phyloP scores from a whole-genome alignment of 2,329 filamentous ascomycete species.

The Cladosporium halotolerans region DNA sequence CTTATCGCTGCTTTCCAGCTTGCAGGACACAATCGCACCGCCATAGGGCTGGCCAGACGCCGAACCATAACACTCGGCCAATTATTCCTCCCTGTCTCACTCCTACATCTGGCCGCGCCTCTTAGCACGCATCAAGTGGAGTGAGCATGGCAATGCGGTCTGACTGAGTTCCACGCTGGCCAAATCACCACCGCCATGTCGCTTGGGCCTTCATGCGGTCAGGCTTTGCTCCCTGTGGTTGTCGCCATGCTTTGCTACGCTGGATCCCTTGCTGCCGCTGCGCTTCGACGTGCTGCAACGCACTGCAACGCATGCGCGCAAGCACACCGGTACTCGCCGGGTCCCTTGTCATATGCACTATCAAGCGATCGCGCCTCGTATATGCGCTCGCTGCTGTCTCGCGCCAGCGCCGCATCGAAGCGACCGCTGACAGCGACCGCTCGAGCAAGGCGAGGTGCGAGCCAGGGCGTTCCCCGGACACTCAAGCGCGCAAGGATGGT shows the following conservation, averaged over 20 bases:
- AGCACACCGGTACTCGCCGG: background rate
- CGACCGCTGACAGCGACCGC: too few species aligned
- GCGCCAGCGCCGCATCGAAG: too few species aligned
- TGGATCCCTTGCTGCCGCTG: background rate
- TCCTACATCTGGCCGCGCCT: constrained; percentile 4
- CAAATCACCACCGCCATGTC: constrained; percentile 8
- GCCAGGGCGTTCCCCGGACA: too few species aligned
- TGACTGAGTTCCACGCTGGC: background rate
- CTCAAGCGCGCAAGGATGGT: too few species aligned
- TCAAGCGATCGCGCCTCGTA: constrained; percentile 3
- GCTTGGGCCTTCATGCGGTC: background rate
- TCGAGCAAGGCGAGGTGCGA: too few species aligned
- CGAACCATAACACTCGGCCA: constrained; percentile 5
- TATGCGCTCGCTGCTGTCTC: background rate
- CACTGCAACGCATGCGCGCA: background rate
- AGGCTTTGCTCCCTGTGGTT: background rate
- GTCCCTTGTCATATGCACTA: background rate
- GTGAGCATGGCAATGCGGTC: background rate
- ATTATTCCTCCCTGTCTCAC: constrained; percentile 6
- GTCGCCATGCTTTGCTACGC: background rate
- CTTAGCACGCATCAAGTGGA: constrained; percentile 3
- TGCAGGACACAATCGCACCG: background rate
- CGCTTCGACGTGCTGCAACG: constrained; percentile 2
- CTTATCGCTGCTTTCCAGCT: background rate
- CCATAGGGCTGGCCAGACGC: constrained; percentile 6